phyloP scores from a whole-genome alignment of 2,329 filamentous ascomycete genomes.

The Rhynchosporium secalis region DNA sequence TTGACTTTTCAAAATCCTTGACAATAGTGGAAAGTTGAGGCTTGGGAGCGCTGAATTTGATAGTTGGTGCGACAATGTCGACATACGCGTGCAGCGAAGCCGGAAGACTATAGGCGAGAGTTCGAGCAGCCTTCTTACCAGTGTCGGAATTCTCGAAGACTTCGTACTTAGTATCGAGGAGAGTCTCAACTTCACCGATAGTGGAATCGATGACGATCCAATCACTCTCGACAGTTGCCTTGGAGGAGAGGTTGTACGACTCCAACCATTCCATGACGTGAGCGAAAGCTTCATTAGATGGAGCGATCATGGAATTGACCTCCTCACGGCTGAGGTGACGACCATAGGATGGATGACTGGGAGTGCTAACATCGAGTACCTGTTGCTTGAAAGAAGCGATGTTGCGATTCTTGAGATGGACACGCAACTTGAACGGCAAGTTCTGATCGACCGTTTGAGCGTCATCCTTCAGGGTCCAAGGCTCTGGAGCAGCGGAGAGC shows the following conservation, averaged over 20 bases:
- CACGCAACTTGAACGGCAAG: slow-evolving; percentile 29
- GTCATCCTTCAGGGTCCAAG: slow-evolving; percentile 18
- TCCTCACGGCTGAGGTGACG: slow-evolving; percentile 48
- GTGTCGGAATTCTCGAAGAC: slow-evolving; percentile 42
- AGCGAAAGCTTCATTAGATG: slow-evolving; percentile 41
- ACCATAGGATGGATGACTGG: slow-evolving; percentile 49
- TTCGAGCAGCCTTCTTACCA: slow-evolving; percentile 50
- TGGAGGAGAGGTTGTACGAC: slow-evolving; percentile 39
- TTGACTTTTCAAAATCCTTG: slow-evolving; percentile 2
- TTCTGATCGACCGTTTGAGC: slow-evolving; percentile 13
- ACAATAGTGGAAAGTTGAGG: slow-evolving; percentile 13
- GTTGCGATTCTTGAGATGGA: slow-evolving; percentile 36
- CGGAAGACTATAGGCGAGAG: slow-evolving; percentile 47
- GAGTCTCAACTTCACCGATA: slow-evolving; percentile 32
- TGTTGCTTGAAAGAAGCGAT: slow-evolving; percentile 36
- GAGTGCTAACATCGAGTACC: slow-evolving; percentile 46
- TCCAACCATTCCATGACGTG: slow-evolving; percentile 48
- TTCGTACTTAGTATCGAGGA: slow-evolving; percentile 36
- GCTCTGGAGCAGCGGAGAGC: slow-evolving; percentile 14
- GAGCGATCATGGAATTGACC: slow-evolving; percentile 46
- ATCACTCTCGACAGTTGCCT: slow-evolving; percentile 53
- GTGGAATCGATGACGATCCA: slow-evolving; percentile 44
- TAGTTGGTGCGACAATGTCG: slow-evolving; percentile 46
- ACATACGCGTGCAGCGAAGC: slow-evolving; percentile 40
- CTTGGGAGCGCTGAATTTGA: slow-evolving; percentile 45